Evolutionary conservation across 1,284 basidiomycete species (phyloP), one percentile per base, ranked within the genome.

Genomic region (Moesziomyces antarcticus): DNA sequence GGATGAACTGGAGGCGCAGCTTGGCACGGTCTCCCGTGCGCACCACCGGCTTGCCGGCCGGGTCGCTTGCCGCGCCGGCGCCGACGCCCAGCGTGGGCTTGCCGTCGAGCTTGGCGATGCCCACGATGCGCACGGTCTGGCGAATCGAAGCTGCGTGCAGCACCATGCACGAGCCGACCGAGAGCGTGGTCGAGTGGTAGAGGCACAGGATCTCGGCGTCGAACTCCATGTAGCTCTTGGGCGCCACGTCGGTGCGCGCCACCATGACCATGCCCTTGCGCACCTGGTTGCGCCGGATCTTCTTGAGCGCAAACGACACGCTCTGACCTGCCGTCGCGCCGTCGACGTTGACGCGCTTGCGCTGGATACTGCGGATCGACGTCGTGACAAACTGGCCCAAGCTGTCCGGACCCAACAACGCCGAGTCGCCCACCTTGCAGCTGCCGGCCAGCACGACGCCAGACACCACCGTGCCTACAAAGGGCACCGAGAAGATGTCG

Each of bases 401-500:
- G 0, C 92, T 90, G 84, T 99, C 97, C 2, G 97, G 97, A 0
- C 97, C 96, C 44, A 97, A 87, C 43, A 94, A 85, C 24, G 97
- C 89, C 0, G 89, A 84, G 80, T 99, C 95, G 40, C 82, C 82
- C 1, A 73, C 71, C 52, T 73, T 78, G 57, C 81, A 81, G 18
- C 63, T 58, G 18, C 82, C 81, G 4, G 71, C 67, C 18, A 77
- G 92, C 58, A 97, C 85, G 59, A 97, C 94, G 1, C 95, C 94
- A 77, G 93, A 94, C 25, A 97, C 93, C 7, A 97, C 96, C 1
- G 94, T 96, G 37, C 96, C 95, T 3, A 96, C 93, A 75, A 95
- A 97, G 0, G 94, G 94, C 22, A 95, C 93, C 50, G 91, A 80
- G 52, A 84, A 84, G 35, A 64, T 58, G 67, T 87, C 86, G 59